Evolutionary conservation across 2,329 filamentous ascomycete species (phyloP).

Genomic region (Diaporthe australafricana): DNA sequence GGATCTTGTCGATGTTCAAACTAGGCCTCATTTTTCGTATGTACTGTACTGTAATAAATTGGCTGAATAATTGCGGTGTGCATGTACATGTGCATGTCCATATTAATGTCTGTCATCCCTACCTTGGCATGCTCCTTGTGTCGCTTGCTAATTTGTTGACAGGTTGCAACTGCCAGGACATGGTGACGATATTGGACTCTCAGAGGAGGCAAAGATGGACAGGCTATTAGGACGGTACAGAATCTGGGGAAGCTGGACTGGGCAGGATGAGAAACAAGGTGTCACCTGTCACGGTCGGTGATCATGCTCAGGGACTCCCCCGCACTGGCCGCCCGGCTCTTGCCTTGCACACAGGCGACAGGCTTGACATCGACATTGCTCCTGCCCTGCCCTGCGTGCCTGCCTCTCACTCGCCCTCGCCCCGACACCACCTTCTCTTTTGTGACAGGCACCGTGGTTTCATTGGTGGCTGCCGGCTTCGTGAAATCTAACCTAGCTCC

Average conservation of each 20-base stretch:
- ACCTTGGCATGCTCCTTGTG: not conserved
- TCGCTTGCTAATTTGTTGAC: not conserved
- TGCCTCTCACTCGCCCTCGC: slow-evolving; percentile 1
- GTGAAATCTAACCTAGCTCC: slow-evolving; percentile 6
- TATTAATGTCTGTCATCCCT: not conserved
- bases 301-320: not conserved
- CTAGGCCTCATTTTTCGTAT: not conserved
- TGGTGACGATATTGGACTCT: not conserved
- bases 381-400: too few relatives aligned
- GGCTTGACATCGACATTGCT: not conserved
- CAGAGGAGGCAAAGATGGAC: not conserved
- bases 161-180: not conserved
- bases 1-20: not conserved
- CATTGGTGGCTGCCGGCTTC: not conserved
- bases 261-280: not conserved
- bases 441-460: slow-evolving; percentile 20
- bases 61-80: not conserved
- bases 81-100: not conserved
- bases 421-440: slow-evolving; percentile 22
- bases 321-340: slow-evolving; percentile 1
- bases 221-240: not conserved
- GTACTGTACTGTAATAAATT: not conserved
- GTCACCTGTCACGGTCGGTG: not conserved
- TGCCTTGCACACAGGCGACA: not conserved
- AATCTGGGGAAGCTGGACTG: not conserved